These are phyloP conservation scores for Echites panduratus DNA, from an alignment of 257 asterid genomes.

Conservation along the genomic window DNA sequence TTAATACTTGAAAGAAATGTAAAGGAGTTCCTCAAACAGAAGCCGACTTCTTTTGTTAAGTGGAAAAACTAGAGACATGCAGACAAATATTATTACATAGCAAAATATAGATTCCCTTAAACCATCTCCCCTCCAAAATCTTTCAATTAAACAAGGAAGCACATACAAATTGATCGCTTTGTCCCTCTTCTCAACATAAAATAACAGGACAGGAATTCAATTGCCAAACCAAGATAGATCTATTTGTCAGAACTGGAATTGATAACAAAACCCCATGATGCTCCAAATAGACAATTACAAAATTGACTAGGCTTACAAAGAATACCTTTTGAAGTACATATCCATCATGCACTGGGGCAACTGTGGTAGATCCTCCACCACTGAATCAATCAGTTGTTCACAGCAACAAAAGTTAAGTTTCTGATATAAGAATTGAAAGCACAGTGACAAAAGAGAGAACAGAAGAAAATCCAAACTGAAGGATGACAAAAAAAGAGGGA, in stretches of 20 bases:
- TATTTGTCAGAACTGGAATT: background rate
- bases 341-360: slow-evolving; percentile 98
- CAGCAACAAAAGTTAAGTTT: slow-evolving; percentile 9
- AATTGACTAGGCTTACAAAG: background rate
- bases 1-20: background rate
- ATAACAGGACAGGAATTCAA: background rate
- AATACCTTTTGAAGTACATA: slow-evolving; percentile 95
- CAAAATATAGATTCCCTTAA: background rate
- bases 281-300: background rate
- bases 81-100: background rate
- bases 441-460: too few relatives aligned
- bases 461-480: too few relatives aligned
- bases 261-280: background rate
- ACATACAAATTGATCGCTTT: background rate
- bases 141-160: background rate
- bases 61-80: background rate
- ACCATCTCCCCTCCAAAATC: background rate
- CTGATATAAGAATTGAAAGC: background rate
- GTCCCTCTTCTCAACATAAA: background rate
- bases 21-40: background rate
- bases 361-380: slow-evolving; percentile 97
- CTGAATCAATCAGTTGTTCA: slow-evolving; percentile 44
- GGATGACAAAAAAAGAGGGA: too few relatives aligned
- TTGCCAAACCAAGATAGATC: background rate
- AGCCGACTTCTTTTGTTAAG: background rate